These are phyloP conservation scores for Pyrenophora graminea DNA, from an alignment of 2,329 filamentous ascomycete genomes.

Conservation along the genomic window DNA sequence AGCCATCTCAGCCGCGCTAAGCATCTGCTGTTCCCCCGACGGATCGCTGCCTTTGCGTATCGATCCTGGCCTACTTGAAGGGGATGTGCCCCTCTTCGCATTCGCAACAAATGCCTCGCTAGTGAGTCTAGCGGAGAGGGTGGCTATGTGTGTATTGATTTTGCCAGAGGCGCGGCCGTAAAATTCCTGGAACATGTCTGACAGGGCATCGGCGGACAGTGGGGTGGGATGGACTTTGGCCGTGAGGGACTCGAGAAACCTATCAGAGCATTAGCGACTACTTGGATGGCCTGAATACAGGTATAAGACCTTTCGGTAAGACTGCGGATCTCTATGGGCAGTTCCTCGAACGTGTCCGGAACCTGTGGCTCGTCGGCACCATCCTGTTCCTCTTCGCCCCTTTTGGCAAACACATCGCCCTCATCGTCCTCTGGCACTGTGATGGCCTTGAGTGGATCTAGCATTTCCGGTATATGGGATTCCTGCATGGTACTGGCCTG, in stretches of 20 bases:
- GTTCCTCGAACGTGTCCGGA: slow-evolving; percentile 77
- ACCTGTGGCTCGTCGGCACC: slow-evolving; percentile 34
- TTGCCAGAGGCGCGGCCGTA: slow-evolving; percentile 80
- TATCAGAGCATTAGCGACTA: slow-evolving; percentile 43
- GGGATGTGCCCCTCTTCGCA: slow-evolving; percentile 47
- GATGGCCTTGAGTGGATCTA: slow-evolving; percentile 48
- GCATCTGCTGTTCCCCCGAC: slow-evolving; percentile 75
- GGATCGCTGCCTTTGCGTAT: slow-evolving; percentile 43
- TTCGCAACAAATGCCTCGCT: slow-evolving; percentile 58
- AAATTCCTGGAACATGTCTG: slow-evolving; percentile 92
- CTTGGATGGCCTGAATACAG: neutral
- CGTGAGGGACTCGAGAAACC: slow-evolving; percentile 87
- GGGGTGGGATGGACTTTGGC: slow-evolving; percentile 86
- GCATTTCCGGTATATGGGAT: slow-evolving; percentile 48
- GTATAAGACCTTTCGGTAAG: slow-evolving; percentile 77
- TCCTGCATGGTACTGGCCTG: slow-evolving; percentile 55
- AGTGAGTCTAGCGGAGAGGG: slow-evolving; percentile 73
- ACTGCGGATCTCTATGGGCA: slow-evolving; percentile 91
- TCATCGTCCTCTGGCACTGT: slow-evolving; percentile 43
- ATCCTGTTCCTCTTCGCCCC: slow-evolving; percentile 41
- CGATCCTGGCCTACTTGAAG: slow-evolving; percentile 45
- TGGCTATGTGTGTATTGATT: slow-evolving; percentile 84
- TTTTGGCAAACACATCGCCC: slow-evolving; percentile 49
- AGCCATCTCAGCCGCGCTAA: slow-evolving; percentile 82
- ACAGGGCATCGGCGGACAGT: slow-evolving; percentile 79